phyloP scores from a whole-genome alignment of 192 early-diverging fungal species.

The Funneliformis geosporum region DNA sequence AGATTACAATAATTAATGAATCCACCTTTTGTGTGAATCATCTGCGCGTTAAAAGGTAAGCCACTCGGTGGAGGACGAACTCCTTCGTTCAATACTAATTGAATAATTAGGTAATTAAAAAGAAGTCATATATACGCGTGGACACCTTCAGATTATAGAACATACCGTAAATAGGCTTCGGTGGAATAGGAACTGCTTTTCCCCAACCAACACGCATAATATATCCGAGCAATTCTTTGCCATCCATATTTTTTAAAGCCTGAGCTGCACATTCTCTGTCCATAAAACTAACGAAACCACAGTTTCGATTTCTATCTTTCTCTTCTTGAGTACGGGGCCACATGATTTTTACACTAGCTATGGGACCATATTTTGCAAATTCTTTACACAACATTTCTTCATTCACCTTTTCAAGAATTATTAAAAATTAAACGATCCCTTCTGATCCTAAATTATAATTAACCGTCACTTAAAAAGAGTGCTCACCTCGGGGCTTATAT shows the following conservation, averaged over 20 bases:
- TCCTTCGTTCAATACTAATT: conserved; percentile 40
- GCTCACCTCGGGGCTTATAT: conserved; percentile 64
- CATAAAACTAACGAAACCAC: conserved; percentile 93
- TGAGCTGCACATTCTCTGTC: conserved; percentile 65
- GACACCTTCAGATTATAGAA: not conserved
- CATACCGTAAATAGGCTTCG: conserved; percentile 72
- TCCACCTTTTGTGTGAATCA: conserved; percentile 37
- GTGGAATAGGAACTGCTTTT: conserved; percentile 74
- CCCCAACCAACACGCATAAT: conserved; percentile 80
- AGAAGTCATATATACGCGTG: not conserved
- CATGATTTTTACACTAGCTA: conserved; percentile 94
- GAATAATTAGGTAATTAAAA: not conserved
- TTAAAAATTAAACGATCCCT: not conserved
- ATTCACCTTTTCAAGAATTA: conserved; percentile 43
- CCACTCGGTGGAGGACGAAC: conserved; percentile 41
- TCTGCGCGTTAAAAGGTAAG: conserved; percentile 65
- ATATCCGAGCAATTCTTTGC: conserved; percentile 60
- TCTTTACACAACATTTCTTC: conserved; percentile 72
- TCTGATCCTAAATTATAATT: not conserved
- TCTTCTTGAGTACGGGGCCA: conserved; percentile 90
- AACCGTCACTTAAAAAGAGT: not conserved
- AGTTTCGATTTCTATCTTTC: conserved; percentile 73
- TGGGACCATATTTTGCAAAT: conserved; percentile 82
- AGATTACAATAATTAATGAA: not conserved
- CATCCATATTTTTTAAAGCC: conserved; percentile 76